phyloP scores from a whole-genome alignment of 2,329 filamentous ascomycete species.

The Verticillium longisporum region DNA sequence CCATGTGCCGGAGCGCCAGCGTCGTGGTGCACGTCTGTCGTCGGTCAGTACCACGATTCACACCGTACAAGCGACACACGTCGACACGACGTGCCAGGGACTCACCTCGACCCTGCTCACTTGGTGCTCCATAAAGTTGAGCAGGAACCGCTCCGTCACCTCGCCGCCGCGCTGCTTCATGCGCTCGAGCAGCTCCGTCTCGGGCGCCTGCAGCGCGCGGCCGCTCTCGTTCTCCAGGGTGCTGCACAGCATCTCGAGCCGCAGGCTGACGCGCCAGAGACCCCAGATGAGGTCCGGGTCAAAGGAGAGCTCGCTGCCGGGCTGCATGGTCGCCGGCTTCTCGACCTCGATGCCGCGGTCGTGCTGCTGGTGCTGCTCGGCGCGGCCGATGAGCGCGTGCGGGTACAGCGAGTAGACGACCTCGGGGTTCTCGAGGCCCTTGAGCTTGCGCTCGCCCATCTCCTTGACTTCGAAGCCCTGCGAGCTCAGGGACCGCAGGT shows the following conservation, averaged over 20 bases:
- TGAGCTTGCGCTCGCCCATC: conserved; percentile 88
- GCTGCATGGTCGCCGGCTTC: conserved; percentile 54
- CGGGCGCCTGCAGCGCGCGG: conserved; percentile 64
- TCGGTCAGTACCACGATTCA: background rate
- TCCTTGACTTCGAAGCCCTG: conserved; percentile 97
- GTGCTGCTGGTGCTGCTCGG: conserved; percentile 57
- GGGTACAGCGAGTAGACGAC: conserved; percentile 94
- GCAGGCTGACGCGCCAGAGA: conserved; percentile 81
- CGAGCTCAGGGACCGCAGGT: conserved; percentile 77
- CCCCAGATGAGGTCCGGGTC: conserved; percentile 83
- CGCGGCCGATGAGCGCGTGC: conserved; percentile 75
- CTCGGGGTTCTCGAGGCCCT: conserved; percentile 95
- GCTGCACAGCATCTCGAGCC: conserved; percentile 90
- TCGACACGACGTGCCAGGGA: conserved; percentile 9
- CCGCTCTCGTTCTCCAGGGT: conserved; percentile 67
- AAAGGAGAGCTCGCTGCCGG: conserved; percentile 62
- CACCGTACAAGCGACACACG: too few species aligned
- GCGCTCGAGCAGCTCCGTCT: conserved; percentile 73
- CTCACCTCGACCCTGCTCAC: conserved; percentile 91
- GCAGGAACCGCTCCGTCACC: conserved; percentile 78
- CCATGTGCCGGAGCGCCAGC: conserved; percentile 71
- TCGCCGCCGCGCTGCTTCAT: conserved; percentile 66
- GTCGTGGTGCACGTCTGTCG: conserved; percentile 72
- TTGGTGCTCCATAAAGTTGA: conserved; percentile 91
- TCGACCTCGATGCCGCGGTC: conserved; percentile 34